These are phyloP conservation scores for Pestalotiopsis sp. DNA, from an alignment of 2,329 filamentous ascomycete genomes.

Conservation along the genomic window DNA sequence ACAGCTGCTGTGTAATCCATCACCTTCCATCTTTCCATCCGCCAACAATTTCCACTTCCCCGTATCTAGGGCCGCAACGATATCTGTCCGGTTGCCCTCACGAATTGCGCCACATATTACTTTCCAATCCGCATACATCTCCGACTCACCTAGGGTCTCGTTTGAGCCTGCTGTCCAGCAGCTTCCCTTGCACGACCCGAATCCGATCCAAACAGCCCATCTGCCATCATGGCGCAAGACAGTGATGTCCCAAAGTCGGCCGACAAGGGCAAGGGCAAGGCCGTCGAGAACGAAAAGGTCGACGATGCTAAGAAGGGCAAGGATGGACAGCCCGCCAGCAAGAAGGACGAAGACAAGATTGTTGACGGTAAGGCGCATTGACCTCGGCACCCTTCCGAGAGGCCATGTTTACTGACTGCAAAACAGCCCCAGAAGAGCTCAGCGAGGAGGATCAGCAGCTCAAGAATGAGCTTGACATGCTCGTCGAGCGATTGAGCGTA, in stretches of 20 bases:
- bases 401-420: constrained; percentile 35
- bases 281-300: constrained; percentile 39
- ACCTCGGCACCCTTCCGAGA: constrained; percentile 11
- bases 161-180: background rate
- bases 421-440: constrained; percentile 73
- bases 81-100: background rate
- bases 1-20: constrained; percentile 18
- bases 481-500: constrained; percentile 92
- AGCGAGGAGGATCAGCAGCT: constrained; percentile 98
- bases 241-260: constrained; percentile 80
- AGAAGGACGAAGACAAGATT: constrained; percentile 72
- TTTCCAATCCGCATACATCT: background rate
- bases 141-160: background rate
- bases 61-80: background rate
- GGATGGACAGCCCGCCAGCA: constrained; percentile 71
- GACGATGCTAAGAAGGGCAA: constrained; percentile 55
- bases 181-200: background rate
- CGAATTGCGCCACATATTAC: background rate
- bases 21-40: constrained; percentile 15
- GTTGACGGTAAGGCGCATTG: constrained; percentile 38
- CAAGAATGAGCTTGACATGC: constrained; percentile 96
- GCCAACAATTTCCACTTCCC: constrained; percentile 8
- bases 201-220: constrained; percentile 15
- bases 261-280: constrained; percentile 98
- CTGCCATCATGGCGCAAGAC: constrained; percentile 83